Evolutionary conservation across 345 rosid species (phyloP), one percentile per base, ranked within the genome.

Genomic region (Noccaea caerulescens): DNA sequence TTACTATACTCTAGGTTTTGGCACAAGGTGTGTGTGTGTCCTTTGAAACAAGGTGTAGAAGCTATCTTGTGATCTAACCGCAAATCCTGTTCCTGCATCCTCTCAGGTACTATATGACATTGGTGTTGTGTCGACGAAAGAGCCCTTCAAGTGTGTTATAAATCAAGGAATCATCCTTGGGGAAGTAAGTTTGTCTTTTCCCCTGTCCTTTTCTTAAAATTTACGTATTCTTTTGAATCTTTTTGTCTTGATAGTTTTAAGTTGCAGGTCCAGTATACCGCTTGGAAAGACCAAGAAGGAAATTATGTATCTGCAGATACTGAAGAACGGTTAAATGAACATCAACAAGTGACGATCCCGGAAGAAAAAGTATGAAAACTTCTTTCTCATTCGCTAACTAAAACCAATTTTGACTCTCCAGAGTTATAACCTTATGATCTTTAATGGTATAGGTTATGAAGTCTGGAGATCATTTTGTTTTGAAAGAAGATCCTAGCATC

Each of bases 121-220:
- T 38, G 98, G 96, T 67, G 80, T 86, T 76, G 98, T 93, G 51
- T 88, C 98, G 11, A 88, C 94, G 6, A 87, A 84, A 80, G 98
- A 93, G 80, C 98, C 98, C 25, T 90, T 93, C 87, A 86, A 90
- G 77, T 88, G 97, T 75, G 97, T 93, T 61, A 93, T 93, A 82
- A 93, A 93, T 80, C 97, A 90, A 79, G 98, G 98, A 76, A 87
- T 93, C 75, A 88, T 93, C 81, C 98, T 93, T 50, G 98, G 98
- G 27, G 98, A 88, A 78, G 98, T 89, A 72, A 83, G 93, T 72
- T 49, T 37, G 1, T 11, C 12, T 75, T 58, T 6, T 47, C 36
- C 51, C 7, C 36, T 12, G 54, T n/a, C 18, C 52, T 2, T 53
- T 69, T 18, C 0, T 4, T 13, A 41, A 69, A 2, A 2, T 51